These are phyloP conservation scores for Cladophialophora carrionii DNA, from an alignment of 2,329 filamentous ascomycete species.

Conservation along the genomic window DNA sequence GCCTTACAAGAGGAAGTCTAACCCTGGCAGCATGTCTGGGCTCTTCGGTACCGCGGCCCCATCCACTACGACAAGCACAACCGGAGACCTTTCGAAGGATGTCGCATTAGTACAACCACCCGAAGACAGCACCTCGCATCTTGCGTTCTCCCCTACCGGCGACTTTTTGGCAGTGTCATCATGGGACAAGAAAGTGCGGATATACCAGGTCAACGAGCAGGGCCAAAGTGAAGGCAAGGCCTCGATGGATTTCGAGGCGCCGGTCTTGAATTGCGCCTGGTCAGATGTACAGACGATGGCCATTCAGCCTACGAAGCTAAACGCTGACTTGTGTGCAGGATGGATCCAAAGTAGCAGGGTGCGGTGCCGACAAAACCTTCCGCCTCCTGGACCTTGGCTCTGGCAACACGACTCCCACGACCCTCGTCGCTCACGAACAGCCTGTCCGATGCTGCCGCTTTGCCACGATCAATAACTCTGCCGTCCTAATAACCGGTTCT, in stretches of 20 bases:
- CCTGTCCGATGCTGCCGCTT: slow-evolving; percentile 77
- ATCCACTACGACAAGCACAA: slow-evolving; percentile 67
- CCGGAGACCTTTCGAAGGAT: slow-evolving; percentile 90
- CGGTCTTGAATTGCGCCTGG: slow-evolving; percentile 64
- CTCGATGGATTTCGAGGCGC: slow-evolving; percentile 80
- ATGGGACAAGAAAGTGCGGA: slow-evolving; percentile 97
- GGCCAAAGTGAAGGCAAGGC: slow-evolving; percentile 84
- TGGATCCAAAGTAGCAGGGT: slow-evolving; percentile 83
- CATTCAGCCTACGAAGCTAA: not conserved
- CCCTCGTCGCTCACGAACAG: slow-evolving; percentile 76
- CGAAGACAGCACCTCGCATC: slow-evolving; percentile 84
- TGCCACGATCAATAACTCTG: slow-evolving; percentile 70
- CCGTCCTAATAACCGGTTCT: slow-evolving; percentile 84
- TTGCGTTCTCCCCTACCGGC: slow-evolving; percentile 74
- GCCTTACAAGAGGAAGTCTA: not conserved
- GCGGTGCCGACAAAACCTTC: slow-evolving; percentile 86
- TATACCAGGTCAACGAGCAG: slow-evolving; percentile 83
- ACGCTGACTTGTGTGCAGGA: slow-evolving; percentile 61
- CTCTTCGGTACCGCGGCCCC: slow-evolving; percentile 59
- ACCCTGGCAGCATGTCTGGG: slow-evolving; percentile 60
- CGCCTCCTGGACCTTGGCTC: slow-evolving; percentile 81
- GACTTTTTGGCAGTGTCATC: slow-evolving; percentile 88
- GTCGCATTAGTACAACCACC: slow-evolving; percentile 77
- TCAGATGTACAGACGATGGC: not conserved
- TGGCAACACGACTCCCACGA: slow-evolving; percentile 53